Percentiles rank a stretch among this genome's conserved stretches.
Conservation (phyloP, 176 grass and related monocot genomes). For the Cenchrus fungigraminus region DNA sequence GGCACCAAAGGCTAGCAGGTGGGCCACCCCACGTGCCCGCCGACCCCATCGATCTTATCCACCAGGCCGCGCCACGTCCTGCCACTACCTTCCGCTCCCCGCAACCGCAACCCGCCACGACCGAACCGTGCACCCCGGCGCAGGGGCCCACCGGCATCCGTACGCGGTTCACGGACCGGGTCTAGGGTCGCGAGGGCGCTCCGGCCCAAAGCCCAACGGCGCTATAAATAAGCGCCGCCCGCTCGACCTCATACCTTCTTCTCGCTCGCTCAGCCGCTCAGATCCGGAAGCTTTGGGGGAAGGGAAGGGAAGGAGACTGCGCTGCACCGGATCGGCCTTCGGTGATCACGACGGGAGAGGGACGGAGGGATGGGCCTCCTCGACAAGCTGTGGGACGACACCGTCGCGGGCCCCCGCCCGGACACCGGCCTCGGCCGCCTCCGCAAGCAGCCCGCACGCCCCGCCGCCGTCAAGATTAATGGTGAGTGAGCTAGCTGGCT, state of each 20-base stretch:
- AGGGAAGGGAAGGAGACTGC: too few relatives aligned
- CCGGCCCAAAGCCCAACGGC: background rate
- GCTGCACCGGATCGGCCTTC: background rate
- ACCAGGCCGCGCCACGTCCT: conserved; percentile 6
- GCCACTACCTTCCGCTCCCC: background rate
- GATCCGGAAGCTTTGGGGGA: conserved; percentile 29
- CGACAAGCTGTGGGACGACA: conserved; percentile 96
- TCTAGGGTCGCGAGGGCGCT: background rate
- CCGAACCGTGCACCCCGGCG: background rate
- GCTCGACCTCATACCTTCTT: background rate
- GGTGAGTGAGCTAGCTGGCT: conserved; percentile 2
- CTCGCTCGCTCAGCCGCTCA: conserved; percentile 6
- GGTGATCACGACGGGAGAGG: background rate
- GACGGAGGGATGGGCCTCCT: conserved; percentile 66
- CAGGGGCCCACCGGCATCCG: conserved; percentile 3
- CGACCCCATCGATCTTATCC: conserved; percentile 55
- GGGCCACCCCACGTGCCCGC: conserved; percentile 46
- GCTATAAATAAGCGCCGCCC: conserved; percentile 55
- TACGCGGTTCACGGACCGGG: background rate
- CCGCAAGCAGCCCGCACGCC: conserved; percentile 64
- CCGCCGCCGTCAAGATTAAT: conserved; percentile 64
- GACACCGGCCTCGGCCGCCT: conserved; percentile 89
- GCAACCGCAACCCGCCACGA: conserved; percentile 20
- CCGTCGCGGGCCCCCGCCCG: conserved; percentile 82
- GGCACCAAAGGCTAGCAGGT: background rate